A percentile compares a stretch with the other conserved stretches of the same genome.
phyloP scores from a whole-genome alignment of 2,329 filamentous ascomycete genomes.

The Verticillium nubilum region DNA sequence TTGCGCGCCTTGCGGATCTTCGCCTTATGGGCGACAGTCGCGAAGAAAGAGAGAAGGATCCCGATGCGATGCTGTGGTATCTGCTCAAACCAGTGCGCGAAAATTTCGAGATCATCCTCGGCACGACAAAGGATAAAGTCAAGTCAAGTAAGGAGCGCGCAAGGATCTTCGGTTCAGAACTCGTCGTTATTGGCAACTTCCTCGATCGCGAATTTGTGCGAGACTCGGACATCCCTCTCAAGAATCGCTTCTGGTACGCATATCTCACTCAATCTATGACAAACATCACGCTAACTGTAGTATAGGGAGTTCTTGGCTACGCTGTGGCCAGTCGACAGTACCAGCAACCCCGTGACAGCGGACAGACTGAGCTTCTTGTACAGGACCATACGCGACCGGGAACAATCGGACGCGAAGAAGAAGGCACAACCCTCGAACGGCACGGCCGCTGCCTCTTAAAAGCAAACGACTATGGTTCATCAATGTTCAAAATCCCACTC shows the following conservation, averaged over 20 bases:
- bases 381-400: slow-evolving; percentile 28
- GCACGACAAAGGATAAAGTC: slow-evolving; percentile 57
- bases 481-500: background rate
- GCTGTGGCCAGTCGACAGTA: slow-evolving; percentile 41
- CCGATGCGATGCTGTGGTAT: slow-evolving; percentile 42
- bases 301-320: slow-evolving; percentile 38
- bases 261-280: background rate
- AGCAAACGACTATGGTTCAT: background rate
- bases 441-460: slow-evolving; percentile 2
- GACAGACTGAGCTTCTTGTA: slow-evolving; percentile 39
- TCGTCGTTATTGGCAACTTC: slow-evolving; percentile 58
- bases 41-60: slow-evolving; percentile 38
- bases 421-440: slow-evolving; percentile 6
- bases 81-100: slow-evolving; percentile 53
- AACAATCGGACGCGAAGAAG: slow-evolving; percentile 7
- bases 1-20: slow-evolving; percentile 35
- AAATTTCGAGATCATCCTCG: slow-evolving; percentile 54
- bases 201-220: slow-evolving; percentile 33
- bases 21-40: slow-evolving; percentile 43
- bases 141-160: slow-evolving; percentile 58
- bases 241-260: slow-evolving; percentile 15
- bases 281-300: background rate
- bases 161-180: slow-evolving; percentile 53
- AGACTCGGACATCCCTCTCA: slow-evolving; percentile 30
- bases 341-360: slow-evolving; percentile 37